Base-by-base conservation (phyloP, 2,329 filamentous ascomycete genomes). In the Cadophora luteo-olivacea region DNA sequence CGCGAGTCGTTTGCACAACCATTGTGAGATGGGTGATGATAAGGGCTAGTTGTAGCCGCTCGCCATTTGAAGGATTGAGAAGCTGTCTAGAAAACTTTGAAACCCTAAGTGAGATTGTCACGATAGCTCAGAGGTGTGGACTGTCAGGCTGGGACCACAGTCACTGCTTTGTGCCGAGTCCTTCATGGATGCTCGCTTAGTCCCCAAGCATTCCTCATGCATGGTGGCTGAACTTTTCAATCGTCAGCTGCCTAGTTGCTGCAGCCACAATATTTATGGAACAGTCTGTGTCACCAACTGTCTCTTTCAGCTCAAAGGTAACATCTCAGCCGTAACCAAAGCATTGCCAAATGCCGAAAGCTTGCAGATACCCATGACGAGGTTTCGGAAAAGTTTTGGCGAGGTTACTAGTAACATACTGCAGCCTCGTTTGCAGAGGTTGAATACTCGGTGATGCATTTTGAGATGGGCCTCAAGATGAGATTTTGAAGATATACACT, bases 201-300 rank as follows among this genome's bases (percentile, higher is more conserved):
- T n/a, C 11, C 19, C 45, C 45, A 49, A 22, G 45, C 6, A 22
- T 49, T 49, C 22, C 19, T 49, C n/a, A 22, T 49, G n/a, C 41
- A 45, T 19, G 45, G 19, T 49, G 45, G 45, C 45, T 49, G 3
- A 49, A 22, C 45, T 49, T 49, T 14, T 22, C 45, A 1, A n/a
- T 49, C n/a, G 45, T 49, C 45, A 49, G 45, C 45, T 49, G 45
- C 45, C n/a, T 22, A 49, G 45, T 19, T 49, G 45, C 45, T 49
- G 45, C 45, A 49, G 45, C 45, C 45, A 49, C 45, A 49, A 38
- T 49, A 45, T 22, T 48, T 19, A 49, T 49, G 45, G 45, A 19
- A 22, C n/a, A 49, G 5, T 49, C 22, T 8, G 45, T 49, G n/a
- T 11, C 45, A 49, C 45, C n/a, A 49, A 1, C n/a, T 22, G 19